Conservation (phyloP, 352 stramenopile genomes). For the Thraustochytrium striatum region DNA sequence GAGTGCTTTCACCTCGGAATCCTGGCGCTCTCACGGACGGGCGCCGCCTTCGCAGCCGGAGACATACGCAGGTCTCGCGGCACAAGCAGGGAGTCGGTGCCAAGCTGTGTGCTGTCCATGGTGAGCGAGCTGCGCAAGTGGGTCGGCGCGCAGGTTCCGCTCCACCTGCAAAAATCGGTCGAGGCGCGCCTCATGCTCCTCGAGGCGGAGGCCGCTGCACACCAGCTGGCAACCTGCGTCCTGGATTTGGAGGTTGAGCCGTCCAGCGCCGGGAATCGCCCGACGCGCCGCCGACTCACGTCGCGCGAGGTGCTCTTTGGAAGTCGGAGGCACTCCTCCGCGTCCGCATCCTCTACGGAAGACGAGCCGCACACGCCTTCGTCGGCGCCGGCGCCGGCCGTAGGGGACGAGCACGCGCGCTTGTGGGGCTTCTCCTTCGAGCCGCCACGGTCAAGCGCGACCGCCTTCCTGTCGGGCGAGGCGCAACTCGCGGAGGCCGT, state of each 20-base stretch:
- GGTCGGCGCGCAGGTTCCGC: slow-evolving; percentile 4
- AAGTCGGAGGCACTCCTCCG: neutral
- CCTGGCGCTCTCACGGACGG: slow-evolving; percentile 1
- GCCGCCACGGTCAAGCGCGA: slow-evolving; percentile 24
- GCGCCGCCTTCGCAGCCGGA: neutral
- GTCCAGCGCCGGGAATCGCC: neutral
- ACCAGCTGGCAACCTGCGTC: slow-evolving; percentile 39
- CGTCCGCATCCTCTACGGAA: neutral
- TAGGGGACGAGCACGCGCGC: neutral
- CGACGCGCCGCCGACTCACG: neutral
- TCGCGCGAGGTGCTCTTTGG: neutral
- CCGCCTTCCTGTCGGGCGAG: slow-evolving; percentile 20
- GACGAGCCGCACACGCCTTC: neutral
- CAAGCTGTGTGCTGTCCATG: slow-evolving; percentile 22
- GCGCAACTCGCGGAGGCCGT: slow-evolving; percentile 31
- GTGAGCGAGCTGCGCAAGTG: slow-evolving; percentile 15
- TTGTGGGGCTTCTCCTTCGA: slow-evolving; percentile 17
- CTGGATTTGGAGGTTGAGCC: neutral
- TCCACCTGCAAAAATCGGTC: neutral
- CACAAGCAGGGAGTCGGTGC: slow-evolving; percentile 14
- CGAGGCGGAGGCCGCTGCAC: slow-evolving; percentile 31
- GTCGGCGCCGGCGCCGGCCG: neutral
- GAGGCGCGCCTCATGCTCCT: slow-evolving; percentile 12
- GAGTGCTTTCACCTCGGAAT: neutral
- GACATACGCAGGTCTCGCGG: slow-evolving; percentile 12